Evolutionary conservation across 2,329 filamentous ascomycete species (phyloP).

Genomic region (Penicillium rolfsii): DNA sequence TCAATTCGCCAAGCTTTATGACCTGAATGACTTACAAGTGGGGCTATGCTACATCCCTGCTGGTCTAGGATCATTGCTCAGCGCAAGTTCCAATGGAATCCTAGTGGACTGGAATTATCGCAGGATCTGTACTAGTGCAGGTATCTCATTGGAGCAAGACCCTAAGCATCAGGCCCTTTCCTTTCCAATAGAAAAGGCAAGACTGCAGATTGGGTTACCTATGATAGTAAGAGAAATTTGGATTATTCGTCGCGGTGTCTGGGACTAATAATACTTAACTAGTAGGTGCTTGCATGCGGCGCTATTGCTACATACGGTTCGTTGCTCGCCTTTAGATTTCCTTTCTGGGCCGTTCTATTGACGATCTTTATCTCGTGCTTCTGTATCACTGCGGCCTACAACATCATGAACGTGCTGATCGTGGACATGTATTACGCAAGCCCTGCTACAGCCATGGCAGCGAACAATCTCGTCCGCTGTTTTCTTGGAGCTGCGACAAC

Average conservation of each 20-base stretch:
- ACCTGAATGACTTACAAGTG: slow-evolving; percentile 49
- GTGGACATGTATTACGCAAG: slow-evolving; percentile 46
- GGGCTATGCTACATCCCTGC: slow-evolving; percentile 40
- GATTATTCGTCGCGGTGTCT: neutral
- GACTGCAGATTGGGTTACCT: slow-evolving; percentile 40
- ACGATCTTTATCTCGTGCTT: slow-evolving; percentile 43
- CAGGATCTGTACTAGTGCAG: slow-evolving; percentile 55
- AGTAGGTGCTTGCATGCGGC: slow-evolving; percentile 19
- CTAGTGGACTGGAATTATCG: slow-evolving; percentile 70
- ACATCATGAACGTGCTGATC: slow-evolving; percentile 51
- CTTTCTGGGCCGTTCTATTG: slow-evolving; percentile 33
- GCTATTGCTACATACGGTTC: slow-evolving; percentile 19
- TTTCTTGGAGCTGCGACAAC: slow-evolving; percentile 37
- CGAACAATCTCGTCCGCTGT: slow-evolving; percentile 40
- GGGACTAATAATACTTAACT: neutral
- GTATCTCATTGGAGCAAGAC: slow-evolving; percentile 61
- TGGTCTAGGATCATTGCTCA: slow-evolving; percentile 32
- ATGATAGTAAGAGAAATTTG: slow-evolving; percentile 17
- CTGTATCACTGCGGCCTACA: slow-evolving; percentile 45
- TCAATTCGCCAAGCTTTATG: slow-evolving; percentile 48
- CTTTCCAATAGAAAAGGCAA: slow-evolving; percentile 53
- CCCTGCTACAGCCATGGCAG: slow-evolving; percentile 39
- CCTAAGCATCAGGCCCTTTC: slow-evolving; percentile 57
- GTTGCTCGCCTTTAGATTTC: slow-evolving; percentile 15
- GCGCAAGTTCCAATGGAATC: slow-evolving; percentile 30